Evolutionary conservation across 441 rosid species (phyloP).

Genomic region (Sinapis alba): DNA sequence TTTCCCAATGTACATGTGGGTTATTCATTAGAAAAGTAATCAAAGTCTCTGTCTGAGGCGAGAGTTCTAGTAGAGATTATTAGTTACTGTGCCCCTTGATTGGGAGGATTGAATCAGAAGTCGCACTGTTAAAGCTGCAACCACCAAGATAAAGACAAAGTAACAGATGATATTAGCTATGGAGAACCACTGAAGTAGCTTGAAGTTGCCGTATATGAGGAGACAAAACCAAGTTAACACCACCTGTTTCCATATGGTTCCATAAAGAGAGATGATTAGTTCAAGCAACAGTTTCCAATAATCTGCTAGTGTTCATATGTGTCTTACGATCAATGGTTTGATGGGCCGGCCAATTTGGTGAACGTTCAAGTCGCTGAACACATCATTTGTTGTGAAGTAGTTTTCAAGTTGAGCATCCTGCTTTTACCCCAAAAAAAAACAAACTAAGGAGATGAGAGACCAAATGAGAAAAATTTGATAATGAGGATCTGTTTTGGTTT

Average conservation of each 20-base stretch:
- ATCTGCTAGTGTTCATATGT: neutral
- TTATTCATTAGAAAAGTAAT: neutral
- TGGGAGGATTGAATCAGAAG: conserved; percentile 61
- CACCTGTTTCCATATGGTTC: conserved; percentile 47
- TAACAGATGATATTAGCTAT: conserved; percentile 43
- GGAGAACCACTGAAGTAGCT: conserved; percentile 46
- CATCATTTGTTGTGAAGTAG: conserved; percentile 41
- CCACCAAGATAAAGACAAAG: conserved; percentile 41
- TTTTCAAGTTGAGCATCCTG: conserved; percentile 71
- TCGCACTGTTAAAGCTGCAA: conserved; percentile 59
- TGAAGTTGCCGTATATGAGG: conserved; percentile 41
- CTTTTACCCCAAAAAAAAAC: neutral
- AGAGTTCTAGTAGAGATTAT: conserved; percentile 19
- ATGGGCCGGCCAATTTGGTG: conserved; percentile 59
- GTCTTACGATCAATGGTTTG: conserved; percentile 63
- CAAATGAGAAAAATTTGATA: neutral
- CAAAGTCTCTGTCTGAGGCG: neutral
- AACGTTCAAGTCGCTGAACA: conserved; percentile 48
- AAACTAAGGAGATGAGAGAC: neutral
- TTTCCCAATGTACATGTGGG: neutral
- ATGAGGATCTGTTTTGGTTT: neutral
- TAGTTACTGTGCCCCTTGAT: conserved; percentile 41
- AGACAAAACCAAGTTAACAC: conserved; percentile 53
- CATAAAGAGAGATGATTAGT: neutral
- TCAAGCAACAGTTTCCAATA: neutral